A percentile compares a stretch with the other conserved stretches of the same genome.
Conservation (phyloP, 352 stramenopile species). For the Pythium phragmitis region DNA sequence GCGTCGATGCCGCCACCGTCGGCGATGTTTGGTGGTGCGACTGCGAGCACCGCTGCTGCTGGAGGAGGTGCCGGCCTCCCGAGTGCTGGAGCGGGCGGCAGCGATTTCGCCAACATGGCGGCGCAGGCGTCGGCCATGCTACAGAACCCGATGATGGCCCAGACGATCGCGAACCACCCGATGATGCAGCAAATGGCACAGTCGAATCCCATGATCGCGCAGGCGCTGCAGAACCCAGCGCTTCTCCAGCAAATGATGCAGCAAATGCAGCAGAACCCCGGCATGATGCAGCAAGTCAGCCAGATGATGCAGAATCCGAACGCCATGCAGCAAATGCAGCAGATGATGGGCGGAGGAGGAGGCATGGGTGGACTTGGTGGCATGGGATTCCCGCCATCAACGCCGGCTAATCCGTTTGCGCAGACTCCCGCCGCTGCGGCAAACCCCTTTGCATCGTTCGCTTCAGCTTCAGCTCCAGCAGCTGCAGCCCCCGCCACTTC, state of each 20-base stretch:
- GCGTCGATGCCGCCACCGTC: constrained; percentile 14
- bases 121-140: constrained; percentile 64
- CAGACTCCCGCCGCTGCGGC: constrained; percentile 6
- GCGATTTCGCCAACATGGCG: constrained; percentile 42
- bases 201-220: constrained; percentile 74
- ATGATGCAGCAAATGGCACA: constrained; percentile 83
- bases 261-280: constrained; percentile 70
- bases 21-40: constrained; percentile 18
- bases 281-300: constrained; percentile 78
- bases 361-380: constrained; percentile 20
- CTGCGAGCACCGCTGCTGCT: neutral
- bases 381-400: constrained; percentile 17
- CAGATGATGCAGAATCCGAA: constrained; percentile 82
- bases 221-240: constrained; percentile 74
- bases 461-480: constrained; percentile 14
- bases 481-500: constrained; percentile 20
- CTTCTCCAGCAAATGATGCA: constrained; percentile 68
- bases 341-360: constrained; percentile 46
- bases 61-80: constrained; percentile 11
- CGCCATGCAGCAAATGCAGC: constrained; percentile 49
- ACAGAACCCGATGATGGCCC: constrained; percentile 72
- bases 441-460: constrained; percentile 35
- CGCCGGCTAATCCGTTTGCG: constrained; percentile 42
- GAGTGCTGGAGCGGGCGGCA: constrained; percentile 15
- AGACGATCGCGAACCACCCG: constrained; percentile 63